Percentiles rank a stretch among this genome's conserved stretches.
These are phyloP conservation scores for Aspergillus wentii DNA, from an alignment of 495 filamentous ascomycete species.

Conservation along the genomic window DNA sequence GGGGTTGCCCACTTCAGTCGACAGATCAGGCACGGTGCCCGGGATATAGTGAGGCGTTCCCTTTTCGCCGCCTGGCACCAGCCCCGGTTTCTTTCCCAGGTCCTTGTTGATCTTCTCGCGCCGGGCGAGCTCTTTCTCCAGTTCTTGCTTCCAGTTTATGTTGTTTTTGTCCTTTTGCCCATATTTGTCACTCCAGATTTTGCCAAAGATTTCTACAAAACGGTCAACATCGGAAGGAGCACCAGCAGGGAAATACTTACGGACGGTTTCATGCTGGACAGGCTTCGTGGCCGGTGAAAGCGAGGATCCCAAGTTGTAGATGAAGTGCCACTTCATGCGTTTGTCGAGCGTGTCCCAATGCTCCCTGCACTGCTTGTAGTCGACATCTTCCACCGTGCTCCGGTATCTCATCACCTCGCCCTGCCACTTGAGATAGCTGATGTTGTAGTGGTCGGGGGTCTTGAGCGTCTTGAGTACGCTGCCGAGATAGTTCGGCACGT, in stretches of 20 bases:
- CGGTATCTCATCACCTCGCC: not conserved
- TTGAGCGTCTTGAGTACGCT: not conserved
- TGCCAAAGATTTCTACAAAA: not conserved
- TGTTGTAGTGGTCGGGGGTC: constrained; percentile 1
- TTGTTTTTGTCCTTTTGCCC: not conserved
- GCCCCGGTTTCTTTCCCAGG: not conserved
- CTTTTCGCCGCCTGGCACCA: not conserved
- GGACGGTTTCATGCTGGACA: constrained; percentile 4
- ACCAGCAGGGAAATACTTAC: not conserved
- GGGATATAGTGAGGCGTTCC: not conserved
- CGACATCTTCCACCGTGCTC: not conserved
- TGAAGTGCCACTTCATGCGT: not conserved
- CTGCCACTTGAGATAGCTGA: not conserved
- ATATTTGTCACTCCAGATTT: no score
- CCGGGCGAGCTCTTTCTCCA: no score
- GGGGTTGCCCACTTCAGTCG: not conserved
- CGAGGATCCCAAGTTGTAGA: not conserved
- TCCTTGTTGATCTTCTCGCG: not conserved
- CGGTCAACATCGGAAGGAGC: no score
- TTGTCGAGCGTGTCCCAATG: not conserved
- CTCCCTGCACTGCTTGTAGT: not conserved
- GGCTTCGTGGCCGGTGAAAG: not conserved
- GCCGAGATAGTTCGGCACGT: constrained; percentile 2
- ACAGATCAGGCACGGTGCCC: not conserved
- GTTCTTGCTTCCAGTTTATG: no score